Evolutionary conservation across 108 stramenopile species (phyloP), one percentile per base, ranked within the genome.

Genomic region (Fistulifera pelliculosa): DNA sequence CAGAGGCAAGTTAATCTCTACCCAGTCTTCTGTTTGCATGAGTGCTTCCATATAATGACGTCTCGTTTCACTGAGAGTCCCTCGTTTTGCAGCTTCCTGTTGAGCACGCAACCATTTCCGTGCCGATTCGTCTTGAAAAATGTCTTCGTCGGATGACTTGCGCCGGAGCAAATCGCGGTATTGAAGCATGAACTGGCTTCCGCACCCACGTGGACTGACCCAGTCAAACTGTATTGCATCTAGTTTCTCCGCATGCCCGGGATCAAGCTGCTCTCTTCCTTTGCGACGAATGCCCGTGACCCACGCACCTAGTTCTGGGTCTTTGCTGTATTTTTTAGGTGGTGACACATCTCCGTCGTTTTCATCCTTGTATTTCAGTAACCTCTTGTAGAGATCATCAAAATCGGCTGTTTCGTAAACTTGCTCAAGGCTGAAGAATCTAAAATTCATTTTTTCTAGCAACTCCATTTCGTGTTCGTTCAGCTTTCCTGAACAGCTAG

Each of bases 291-390:
- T 63, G 43, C 83, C 83, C 0, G 87, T 89, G 15, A 89, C 87
- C 87, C 87, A 89, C 8, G 83, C 87, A 11, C 87, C 87, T 25
- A 89, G 51, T 52, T 89, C 87, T 16, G 83, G 83, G 71, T 89
- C 83, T 21, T 60, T 65, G 10, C 63, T 50, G 58, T 79, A 89
- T 56, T 89, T 89, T 57, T 89, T 89, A n/a, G 87, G 87, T 24
- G 84, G 65, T 15, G 75, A 73, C 38, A 25, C 45, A 7, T 65
- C 40, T 14, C 58, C 60, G 10, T 72, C 64, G 12, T 54, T 47
- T 21, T 69, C 71, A 19, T 73, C 49, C 38, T 73, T 54, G 54
- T 85, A 85, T 10, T 67, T 65, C 49, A 79, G 2, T 38, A 89
- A 26, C 25, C 77, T 66, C 14, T 27, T 41, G 11, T 78, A 64